A percentile compares a stretch with the other conserved stretches of the same genome.
Evolutionary conservation across 2,329 filamentous ascomycete genomes (phyloP).

Genomic region (Aspergillus glaucus): DNA sequence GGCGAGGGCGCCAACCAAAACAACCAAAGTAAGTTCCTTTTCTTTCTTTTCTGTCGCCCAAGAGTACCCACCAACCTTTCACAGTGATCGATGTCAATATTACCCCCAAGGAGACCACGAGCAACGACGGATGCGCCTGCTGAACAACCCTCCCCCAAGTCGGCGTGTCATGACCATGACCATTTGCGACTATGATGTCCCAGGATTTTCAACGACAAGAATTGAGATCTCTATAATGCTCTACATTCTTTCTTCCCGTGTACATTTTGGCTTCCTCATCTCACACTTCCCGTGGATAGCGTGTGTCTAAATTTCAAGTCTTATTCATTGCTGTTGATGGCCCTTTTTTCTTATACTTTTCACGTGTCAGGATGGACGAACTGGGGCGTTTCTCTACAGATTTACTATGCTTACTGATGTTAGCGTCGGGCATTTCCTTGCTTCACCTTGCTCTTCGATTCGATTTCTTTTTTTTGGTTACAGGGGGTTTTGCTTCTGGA

Average conservation of each 20-base stretch:
- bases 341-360: neutral
- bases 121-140: constrained; percentile 69
- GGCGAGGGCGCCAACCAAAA: constrained; percentile 73
- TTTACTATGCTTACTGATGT: too few relatives aligned
- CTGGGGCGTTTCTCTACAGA: too few relatives aligned
- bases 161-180: constrained; percentile 6
- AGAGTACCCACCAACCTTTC: constrained; percentile 18
- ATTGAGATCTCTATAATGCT: constrained; percentile 32
- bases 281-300: constrained; percentile 27
- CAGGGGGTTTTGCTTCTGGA: neutral
- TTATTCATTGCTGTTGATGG: neutral
- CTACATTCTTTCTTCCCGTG: constrained; percentile 26
- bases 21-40: constrained; percentile 63
- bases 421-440: neutral
- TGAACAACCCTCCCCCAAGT: constrained; percentile 26
- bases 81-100: constrained; percentile 95
- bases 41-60: neutral
- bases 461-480: constrained; percentile 1
- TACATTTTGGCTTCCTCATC: constrained; percentile 29
- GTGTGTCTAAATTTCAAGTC: constrained; percentile 21
- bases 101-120: constrained; percentile 58
- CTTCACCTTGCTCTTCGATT: constrained; percentile 1
- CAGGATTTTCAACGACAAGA: constrained; percentile 19
- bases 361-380: neutral
- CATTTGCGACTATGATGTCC: constrained; percentile 5